phyloP scores from a whole-genome alignment of 495 filamentous ascomycete species.

The Neurospora intermedia region DNA sequence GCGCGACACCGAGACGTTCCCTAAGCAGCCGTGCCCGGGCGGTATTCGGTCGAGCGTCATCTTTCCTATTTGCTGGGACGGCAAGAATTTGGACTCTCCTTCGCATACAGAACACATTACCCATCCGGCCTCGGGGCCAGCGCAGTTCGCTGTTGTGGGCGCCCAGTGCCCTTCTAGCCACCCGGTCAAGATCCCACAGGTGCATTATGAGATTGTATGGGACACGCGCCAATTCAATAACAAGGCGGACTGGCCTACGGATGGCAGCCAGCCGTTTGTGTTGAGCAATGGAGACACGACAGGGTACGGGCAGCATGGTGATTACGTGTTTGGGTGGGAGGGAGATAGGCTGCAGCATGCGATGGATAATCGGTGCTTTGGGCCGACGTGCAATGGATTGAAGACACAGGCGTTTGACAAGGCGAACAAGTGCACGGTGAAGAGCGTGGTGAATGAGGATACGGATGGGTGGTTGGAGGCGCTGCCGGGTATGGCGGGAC shows the following conservation, averaged over 20 bases:
- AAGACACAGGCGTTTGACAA: slow-evolving; percentile 25
- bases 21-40: slow-evolving; percentile 26
- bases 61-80: slow-evolving; percentile 46
- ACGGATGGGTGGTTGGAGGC: slow-evolving; percentile 31
- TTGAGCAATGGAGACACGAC: slow-evolving; percentile 32
- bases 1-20: slow-evolving; percentile 30
- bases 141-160: slow-evolving; percentile 32
- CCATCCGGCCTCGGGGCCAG: slow-evolving; percentile 32
- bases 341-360: slow-evolving; percentile 36
- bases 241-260: slow-evolving; percentile 32
- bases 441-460: slow-evolving; percentile 29
- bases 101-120: slow-evolving; percentile 40
- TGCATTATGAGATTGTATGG: slow-evolving; percentile 42
- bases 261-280: slow-evolving; percentile 39
- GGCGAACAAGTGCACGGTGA: slow-evolving; percentile 29
- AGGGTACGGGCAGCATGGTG: slow-evolving; percentile 30
- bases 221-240: slow-evolving; percentile 38
- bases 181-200: slow-evolving; percentile 39
- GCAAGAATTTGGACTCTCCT: slow-evolving; percentile 39
- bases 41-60: slow-evolving; percentile 41
- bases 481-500: not conserved
- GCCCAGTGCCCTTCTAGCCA: slow-evolving; percentile 36
- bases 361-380: slow-evolving; percentile 38
- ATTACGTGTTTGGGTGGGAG: slow-evolving; percentile 45
- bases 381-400: slow-evolving; percentile 25